Base-by-base conservation (phyloP, 371 early-diverging fungal species). In the Batkoa obscura region DNA sequence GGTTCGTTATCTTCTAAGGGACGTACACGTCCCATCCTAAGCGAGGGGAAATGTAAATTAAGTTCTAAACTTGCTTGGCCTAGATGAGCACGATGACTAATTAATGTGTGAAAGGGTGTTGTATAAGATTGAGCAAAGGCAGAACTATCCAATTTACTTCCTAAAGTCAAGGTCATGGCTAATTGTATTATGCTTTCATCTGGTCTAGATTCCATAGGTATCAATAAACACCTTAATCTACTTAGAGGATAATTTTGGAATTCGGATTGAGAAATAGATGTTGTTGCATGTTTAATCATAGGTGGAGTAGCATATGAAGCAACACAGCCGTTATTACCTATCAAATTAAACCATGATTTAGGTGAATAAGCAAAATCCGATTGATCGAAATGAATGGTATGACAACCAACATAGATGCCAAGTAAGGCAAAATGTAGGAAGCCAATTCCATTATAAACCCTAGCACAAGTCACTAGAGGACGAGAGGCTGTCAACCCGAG, bases 281-380 rank as follows among this genome's bases (percentile, higher is more conserved):
- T 71, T 65, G 81, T 76, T 4, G 85, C 80, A 63, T 86, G 86
- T 50, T 83, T 80, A 55, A 89, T 59, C 76, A 89, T 75, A 1
- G 81, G 73, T 42, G 73, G 71, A 2, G 84, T 81, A 0, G 83
- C 71, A 55, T 80, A 78, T 0, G 78, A 76, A 45, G 88, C 86
- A 33, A 33, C 43, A 2, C 55, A 53, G 64, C 67, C 68, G 69
- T 59, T 75, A 70, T 61, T 78, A 73, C 39, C 69, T 67, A 84
- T 43, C n/a, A 73, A 61, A 43, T 84, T 82, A 59, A 86, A 79
- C 72, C 76, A 85, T 32, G 74, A 59, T 3, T 64, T 54, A 3
- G 88, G 79, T n/a, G 68, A 68, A 17, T 65, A 57, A 30, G 63
- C 68, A 38, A 69, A 81, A 30, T 80, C 80, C 9, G 63, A 37